Evolutionary conservation across 179 eudicot genomes (phyloP), one percentile per base, ranked within the genome.

Genomic region (Amaranthus tricolor): DNA sequence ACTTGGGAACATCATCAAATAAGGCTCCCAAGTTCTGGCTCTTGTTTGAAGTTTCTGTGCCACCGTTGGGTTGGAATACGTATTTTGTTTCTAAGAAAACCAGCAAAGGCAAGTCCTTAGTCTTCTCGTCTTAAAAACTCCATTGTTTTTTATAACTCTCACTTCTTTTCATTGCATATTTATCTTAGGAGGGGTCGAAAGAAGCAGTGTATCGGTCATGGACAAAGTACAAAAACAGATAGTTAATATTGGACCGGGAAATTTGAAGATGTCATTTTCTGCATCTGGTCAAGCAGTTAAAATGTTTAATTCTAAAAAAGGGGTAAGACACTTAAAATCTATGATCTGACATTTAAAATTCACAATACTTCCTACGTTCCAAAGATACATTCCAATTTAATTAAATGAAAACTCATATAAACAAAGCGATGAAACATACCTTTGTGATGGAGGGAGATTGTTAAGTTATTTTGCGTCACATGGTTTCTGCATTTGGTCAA

Each of bases 61-160:
- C 91, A 61, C 90, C 98, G 59, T 74, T 93, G 77, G 94, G 98
- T 74, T 91, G 90, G 92, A 88, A 76, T 81, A 93, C 98, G 14
- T 93, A 89, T 74, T 88, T 90, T 81, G 75, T 89, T 66, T 85
- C 91, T 48, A 64, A 68, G 74, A 72, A 63, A 62, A 44, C 74
- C 49, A 82, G 70, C 65, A 82, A 78, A 81, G 90, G 97, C 90
- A 79, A 17, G 44, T 49, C 49, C 10, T 73, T 3, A 70, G 44
- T 54, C 54, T 43, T 63, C 9, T 59, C 7, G 19, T 52, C 73
- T 48, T 57, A 20, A 9, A 14, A 8, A 20, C 40, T 20, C 24
- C 31, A 50, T 49, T 65, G 31, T 51, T 51, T 17, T 55, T 66
- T n/a, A 17, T 66, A 20, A 61, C 47, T 8, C 56, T 17, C 9